These are phyloP conservation scores for Boletus mariae DNA, from an alignment of 1,284 basidiomycete genomes.

Conservation along the genomic window DNA sequence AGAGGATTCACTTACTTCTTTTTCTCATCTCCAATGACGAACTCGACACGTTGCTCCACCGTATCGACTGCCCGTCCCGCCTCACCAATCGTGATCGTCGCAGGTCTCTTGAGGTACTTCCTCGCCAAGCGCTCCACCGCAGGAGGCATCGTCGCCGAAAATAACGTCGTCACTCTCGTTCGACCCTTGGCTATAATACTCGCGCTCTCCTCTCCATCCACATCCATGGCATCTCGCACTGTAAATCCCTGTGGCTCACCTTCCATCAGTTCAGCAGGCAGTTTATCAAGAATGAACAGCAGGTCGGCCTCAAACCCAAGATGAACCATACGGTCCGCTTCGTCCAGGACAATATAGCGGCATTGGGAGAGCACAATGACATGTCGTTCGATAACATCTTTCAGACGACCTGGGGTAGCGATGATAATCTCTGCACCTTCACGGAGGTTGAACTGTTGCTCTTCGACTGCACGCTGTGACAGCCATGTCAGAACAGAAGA, in stretches of 20 bases:
- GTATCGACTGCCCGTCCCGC: conserved; percentile 97
- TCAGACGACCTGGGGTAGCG: conserved; percentile 95
- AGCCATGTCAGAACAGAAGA: conserved; percentile 7
- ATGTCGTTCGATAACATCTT: conserved; percentile 95
- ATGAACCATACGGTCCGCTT: conserved; percentile 98
- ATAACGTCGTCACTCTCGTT: conserved; percentile 86
- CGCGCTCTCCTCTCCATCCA: conserved; percentile 43
- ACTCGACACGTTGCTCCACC: conserved; percentile 95
- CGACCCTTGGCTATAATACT: conserved; percentile 65
- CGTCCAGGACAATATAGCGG: conserved; percentile 98
- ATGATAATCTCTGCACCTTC: conserved; percentile 98
- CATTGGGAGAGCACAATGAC: conserved; percentile 95
- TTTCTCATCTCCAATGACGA: conserved; percentile 89
- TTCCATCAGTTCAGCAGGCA: conserved; percentile 83
- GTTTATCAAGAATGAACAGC: conserved; percentile 91
- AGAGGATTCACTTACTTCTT: conserved; percentile 60
- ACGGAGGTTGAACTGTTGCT: conserved; percentile 93
- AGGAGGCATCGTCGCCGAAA: conserved; percentile 98
- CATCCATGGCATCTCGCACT: conserved; percentile 47
- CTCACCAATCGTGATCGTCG: conserved; percentile 95
- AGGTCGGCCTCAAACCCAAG: conserved; percentile 95
- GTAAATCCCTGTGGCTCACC: conserved; percentile 63
- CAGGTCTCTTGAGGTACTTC: conserved; percentile 91
- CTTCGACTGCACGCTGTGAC: conserved; percentile 79
- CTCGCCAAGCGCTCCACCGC: conserved; percentile 91